Percentiles rank a stretch among this genome's conserved stretches.
phyloP scores from a whole-genome alignment of 208 protist genomes.

The Trypanosoma boissoni region DNA sequence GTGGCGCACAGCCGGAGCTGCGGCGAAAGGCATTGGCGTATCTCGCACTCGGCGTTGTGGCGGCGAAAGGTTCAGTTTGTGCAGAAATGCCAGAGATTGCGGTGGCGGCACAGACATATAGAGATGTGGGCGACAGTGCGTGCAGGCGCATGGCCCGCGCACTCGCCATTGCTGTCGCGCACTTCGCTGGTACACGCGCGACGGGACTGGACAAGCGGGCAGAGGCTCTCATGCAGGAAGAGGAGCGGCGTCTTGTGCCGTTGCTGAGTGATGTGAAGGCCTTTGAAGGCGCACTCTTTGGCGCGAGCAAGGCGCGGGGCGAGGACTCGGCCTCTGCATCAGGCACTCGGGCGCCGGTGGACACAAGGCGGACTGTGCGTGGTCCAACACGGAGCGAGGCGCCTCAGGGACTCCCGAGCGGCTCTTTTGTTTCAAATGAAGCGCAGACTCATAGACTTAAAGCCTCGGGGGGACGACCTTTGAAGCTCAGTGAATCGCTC shows the following conservation, averaged over 20 bases:
- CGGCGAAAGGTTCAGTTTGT: slow-evolving; percentile 21
- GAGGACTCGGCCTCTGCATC: not conserved
- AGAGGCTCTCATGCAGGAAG: slow-evolving; percentile 52
- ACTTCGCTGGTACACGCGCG: slow-evolving; percentile 10
- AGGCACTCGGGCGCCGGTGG: too few species aligned
- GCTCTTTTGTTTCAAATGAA: too few species aligned
- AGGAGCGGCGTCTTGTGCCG: slow-evolving; percentile 36
- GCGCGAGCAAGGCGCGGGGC: not conserved
- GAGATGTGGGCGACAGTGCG: slow-evolving; percentile 58
- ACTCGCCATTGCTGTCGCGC: slow-evolving; percentile 61
- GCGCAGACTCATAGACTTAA: too few species aligned
- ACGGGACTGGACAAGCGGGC: slow-evolving; percentile 40
- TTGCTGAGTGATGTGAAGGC: slow-evolving; percentile 34
- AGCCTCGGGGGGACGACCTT: too few species aligned
- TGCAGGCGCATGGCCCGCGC: slow-evolving; percentile 81
- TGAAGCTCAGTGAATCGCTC: too few species aligned
- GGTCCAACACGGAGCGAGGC: too few species aligned
- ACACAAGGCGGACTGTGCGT: too few species aligned
- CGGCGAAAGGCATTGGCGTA: slow-evolving; percentile 77
- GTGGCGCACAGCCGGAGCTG: slow-evolving; percentile 74
- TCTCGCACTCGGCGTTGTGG: slow-evolving; percentile 58
- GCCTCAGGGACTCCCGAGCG: too few species aligned
- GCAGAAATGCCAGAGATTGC: slow-evolving; percentile 1
- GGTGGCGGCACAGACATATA: slow-evolving; percentile 36
- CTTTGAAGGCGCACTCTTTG: slow-evolving; percentile 21